A percentile compares a stretch with the other conserved stretches of the same genome.
Conservation (phyloP, 1,284 basidiomycete genomes). For the Cryptococcus wingfieldii region DNA sequence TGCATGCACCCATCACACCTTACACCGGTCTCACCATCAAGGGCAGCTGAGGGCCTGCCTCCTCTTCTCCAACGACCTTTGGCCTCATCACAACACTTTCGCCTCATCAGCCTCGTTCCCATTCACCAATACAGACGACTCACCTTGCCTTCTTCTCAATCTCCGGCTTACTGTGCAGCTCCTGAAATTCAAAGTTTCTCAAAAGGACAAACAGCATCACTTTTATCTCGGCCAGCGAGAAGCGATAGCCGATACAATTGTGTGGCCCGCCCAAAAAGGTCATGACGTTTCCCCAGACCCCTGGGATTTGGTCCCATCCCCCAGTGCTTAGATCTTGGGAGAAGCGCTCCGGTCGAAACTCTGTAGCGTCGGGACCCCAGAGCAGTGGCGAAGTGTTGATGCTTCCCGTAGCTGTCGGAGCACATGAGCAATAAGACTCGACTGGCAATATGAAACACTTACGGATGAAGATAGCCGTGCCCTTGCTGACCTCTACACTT, state of each 20-base stretch:
- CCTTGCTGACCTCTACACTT: constrained; percentile 35
- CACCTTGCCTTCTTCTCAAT: constrained; percentile 34
- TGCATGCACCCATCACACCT: no score
- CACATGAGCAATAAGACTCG: constrained; percentile 2
- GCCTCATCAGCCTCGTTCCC: not conserved
- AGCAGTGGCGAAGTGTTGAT: constrained; percentile 60
- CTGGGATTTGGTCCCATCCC: constrained; percentile 50
- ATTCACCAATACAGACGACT: constrained; percentile 8
- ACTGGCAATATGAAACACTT: not conserved
- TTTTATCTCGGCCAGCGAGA: constrained; percentile 65
- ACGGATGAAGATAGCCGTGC: constrained; percentile 42
- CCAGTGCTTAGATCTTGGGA: constrained; percentile 5
- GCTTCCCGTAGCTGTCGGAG: constrained; percentile 44
- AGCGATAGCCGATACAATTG: constrained; percentile 67
- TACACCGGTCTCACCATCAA: constrained; percentile 28
- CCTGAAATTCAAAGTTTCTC: constrained; percentile 57
- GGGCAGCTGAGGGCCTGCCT: constrained; percentile 44
- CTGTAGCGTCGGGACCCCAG: constrained; percentile 65
- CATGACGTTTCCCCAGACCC: constrained; percentile 60
- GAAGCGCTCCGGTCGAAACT: constrained; percentile 53
- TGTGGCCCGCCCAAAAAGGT: constrained; percentile 65
- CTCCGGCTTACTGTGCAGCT: constrained; percentile 44
- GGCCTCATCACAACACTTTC: constrained; percentile 47
- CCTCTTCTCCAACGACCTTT: constrained; percentile 38
- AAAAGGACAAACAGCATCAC: constrained; percentile 58